Evolutionary conservation across 768 basidiomycete genomes (phyloP).

Genomic region (Imleria badia): DNA sequence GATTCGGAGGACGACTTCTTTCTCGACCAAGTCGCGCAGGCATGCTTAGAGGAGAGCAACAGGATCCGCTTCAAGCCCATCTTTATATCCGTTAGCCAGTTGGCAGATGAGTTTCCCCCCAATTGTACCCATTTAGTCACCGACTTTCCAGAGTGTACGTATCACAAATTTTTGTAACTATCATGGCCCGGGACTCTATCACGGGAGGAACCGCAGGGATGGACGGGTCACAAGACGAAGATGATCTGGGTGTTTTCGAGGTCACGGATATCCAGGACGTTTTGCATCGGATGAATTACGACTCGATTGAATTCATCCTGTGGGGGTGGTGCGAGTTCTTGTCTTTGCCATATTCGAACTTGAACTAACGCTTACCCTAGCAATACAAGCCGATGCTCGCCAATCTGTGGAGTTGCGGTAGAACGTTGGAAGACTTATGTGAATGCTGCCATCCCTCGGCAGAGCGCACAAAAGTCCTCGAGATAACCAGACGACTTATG

Average conservation of each 20-base stretch:
- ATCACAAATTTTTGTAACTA: too few species aligned
- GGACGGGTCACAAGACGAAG: background rate
- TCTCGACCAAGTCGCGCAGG: too few species aligned
- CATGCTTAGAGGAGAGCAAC: too few species aligned
- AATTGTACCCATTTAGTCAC: too few species aligned
- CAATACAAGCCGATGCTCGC: background rate
- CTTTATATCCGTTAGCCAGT: too few species aligned
- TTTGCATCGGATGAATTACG: background rate
- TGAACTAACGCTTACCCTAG: background rate
- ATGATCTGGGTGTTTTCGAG: background rate
- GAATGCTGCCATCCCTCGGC: background rate
- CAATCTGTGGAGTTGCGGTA: constrained; percentile 3
- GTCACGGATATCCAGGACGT: background rate
- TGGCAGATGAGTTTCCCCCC: too few species aligned
- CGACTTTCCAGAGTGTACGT: too few species aligned
- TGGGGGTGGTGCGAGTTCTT: background rate
- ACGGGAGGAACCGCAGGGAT: too few species aligned
- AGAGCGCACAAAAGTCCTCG: background rate
- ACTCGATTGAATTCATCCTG: constrained; percentile 3
- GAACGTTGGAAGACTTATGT: background rate
- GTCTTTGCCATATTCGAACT: background rate
- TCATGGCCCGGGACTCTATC: too few species aligned
- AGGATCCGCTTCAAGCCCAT: too few species aligned
- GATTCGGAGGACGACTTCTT: too few species aligned
- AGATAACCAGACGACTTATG: background rate